Conservation (phyloP, 306 rosid species). For the Betula pendula region DNA sequence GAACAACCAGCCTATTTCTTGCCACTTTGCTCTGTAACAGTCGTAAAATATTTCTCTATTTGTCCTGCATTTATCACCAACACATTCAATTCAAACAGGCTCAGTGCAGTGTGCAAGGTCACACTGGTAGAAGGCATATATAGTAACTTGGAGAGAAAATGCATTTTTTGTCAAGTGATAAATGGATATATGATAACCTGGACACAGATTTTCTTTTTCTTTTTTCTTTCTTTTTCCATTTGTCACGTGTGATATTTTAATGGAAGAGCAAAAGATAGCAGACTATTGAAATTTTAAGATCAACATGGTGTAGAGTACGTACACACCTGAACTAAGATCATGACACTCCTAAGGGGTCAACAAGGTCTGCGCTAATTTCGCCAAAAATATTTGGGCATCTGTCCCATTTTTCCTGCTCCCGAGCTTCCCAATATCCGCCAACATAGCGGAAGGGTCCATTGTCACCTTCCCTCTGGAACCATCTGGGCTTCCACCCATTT, state of each 20-base stretch:
- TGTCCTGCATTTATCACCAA: slow-evolving; percentile 1
- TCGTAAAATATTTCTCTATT: background rate
- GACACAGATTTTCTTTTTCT: background rate
- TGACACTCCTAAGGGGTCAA: slow-evolving; percentile 42
- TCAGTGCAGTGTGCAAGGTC: background rate
- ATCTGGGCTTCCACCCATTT: slow-evolving; percentile 90
- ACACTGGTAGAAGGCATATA: background rate
- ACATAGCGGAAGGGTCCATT: slow-evolving; percentile 62
- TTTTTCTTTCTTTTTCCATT: background rate
- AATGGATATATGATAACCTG: background rate
- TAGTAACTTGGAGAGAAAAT: background rate
- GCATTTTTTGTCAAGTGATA: background rate
- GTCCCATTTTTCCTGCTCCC: slow-evolving; percentile 67
- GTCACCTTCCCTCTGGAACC: slow-evolving; percentile 75
- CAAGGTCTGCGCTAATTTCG: slow-evolving; percentile 52
- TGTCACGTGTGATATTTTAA: background rate
- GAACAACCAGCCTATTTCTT: background rate
- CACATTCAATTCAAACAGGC: background rate
- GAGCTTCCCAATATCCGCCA: slow-evolving; percentile 97
- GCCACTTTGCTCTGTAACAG: background rate
- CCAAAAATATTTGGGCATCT: slow-evolving; percentile 86
- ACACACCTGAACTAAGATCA: slow-evolving; percentile 56
- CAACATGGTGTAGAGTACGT: background rate
- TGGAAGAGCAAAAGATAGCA: background rate
- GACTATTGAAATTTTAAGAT: background rate